A percentile compares a stretch with the other conserved stretches of the same genome.
Evolutionary conservation across 2,329 filamentous ascomycete species (phyloP).

Genomic region (Acarospora socialis): DNA sequence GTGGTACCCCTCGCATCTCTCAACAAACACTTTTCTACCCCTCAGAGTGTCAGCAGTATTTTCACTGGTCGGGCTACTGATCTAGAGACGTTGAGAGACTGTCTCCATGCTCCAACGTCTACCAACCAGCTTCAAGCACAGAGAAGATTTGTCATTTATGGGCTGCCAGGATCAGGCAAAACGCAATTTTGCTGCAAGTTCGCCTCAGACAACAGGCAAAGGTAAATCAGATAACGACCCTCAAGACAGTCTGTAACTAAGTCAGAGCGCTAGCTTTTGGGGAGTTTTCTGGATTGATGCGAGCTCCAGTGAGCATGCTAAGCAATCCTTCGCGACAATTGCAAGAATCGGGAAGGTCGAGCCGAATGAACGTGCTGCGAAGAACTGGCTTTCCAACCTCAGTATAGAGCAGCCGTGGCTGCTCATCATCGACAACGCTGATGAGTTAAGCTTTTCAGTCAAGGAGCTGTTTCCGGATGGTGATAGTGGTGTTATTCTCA

Average conservation of each 20-base stretch:
- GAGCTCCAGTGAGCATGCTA: conserved; percentile 6
- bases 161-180: conserved; percentile 11
- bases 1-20: not conserved
- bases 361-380: conserved; percentile 13
- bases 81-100: conserved; percentile 1
- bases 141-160: conserved; percentile 8
- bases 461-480: conserved; percentile 16
- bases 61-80: conserved; percentile 9
- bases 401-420: conserved; percentile 21
- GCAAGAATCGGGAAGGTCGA: conserved; percentile 11
- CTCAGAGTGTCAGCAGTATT: conserved; percentile 10
- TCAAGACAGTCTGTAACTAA: not conserved
- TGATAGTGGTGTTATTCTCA: conserved; percentile 16
- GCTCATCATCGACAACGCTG: conserved; percentile 29
- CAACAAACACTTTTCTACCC: conserved; percentile 10
- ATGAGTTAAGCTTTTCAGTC: conserved; percentile 15
- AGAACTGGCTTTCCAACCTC: conserved; percentile 16
- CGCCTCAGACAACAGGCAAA: conserved; percentile 5
- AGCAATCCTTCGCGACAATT: conserved; percentile 6
- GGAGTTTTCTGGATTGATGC: conserved; percentile 13
- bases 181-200: conserved; percentile 12
- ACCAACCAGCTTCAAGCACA: not conserved
- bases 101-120: not conserved
- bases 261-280: conserved; percentile 9
- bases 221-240: not conserved